These are phyloP conservation scores for Aspergillus candidus DNA, from an alignment of 2,329 filamentous ascomycete species.

Conservation along the genomic window DNA sequence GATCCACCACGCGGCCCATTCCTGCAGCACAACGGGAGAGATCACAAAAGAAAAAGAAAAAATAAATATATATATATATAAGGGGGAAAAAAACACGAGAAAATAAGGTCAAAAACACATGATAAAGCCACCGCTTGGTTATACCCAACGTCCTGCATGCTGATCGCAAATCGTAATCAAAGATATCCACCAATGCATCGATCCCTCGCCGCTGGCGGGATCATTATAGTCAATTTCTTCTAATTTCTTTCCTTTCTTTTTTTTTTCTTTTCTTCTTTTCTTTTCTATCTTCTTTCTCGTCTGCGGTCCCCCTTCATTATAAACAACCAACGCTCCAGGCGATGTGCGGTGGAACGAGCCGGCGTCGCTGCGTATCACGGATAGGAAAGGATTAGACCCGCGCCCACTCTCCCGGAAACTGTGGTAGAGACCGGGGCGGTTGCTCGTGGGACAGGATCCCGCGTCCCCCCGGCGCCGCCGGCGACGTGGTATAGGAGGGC, in stretches of 20 bases:
- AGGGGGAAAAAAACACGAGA: slow-evolving; percentile 1
- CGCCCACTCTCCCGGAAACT: slow-evolving; percentile 13
- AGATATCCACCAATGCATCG: no score
- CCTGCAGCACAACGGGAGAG: background rate
- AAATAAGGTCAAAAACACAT: background rate
- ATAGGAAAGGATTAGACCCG: slow-evolving; percentile 3
- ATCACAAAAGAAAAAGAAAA: slow-evolving; percentile 2
- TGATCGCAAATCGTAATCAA: no score
- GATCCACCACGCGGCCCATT: background rate
- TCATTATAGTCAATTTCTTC: no score
- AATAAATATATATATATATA: slow-evolving; percentile 7
- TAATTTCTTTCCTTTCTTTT: no score
- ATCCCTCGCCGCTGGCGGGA: no score
- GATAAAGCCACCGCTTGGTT: background rate
- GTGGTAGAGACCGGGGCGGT: slow-evolving; percentile 11
- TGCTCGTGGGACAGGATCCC: slow-evolving; percentile 8
- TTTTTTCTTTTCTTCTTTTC: no score
- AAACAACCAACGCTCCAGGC: no score
- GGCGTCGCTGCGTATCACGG: no score
- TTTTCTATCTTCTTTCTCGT: no score
- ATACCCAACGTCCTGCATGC: no score
- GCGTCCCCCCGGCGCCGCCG: slow-evolving; percentile 1
- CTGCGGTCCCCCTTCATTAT: no score
- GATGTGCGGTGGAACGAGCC: no score
- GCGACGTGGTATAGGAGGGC: slow-evolving; percentile 7